Base-by-base conservation (phyloP, 164 flowering plant genomes). In the Vitis rotundifolia region DNA sequence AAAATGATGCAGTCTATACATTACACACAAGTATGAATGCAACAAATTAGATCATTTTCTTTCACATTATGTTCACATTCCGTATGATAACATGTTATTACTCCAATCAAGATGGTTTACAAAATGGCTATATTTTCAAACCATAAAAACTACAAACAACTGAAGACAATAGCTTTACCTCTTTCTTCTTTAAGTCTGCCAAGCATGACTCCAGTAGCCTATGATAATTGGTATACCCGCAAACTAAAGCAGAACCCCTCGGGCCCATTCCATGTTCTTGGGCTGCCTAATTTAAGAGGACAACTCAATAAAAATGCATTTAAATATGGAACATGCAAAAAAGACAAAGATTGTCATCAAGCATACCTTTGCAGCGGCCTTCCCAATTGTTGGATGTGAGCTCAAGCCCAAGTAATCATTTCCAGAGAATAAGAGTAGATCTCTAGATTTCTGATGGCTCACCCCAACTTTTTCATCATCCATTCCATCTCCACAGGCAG, bases 401-500 rank as follows among this genome's bases (percentile, higher is more conserved):
- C 97, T 88, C 86, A 94, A 84, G 9, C 97, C 98, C 81, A 94
- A 74, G 61, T 94, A 94, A 84, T 94, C 98, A 82, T 94, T 94
- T 59, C 97, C 93, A 61, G 98, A 92, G 78, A 94, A 94, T 47
- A 90, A 78, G 50, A 94, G 83, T 59, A 94, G 78, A 82, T 84
- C 89, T 73, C 72, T 85, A 55, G 77, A 71, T 61, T 74, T 49
- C 59, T 51, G 64, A 66, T 69, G 37, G 56, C 54, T 49, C 2
- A 48, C 50, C 47, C 50, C 80, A 51, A 44, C 49, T 61, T 70
- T 64, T 69, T 48, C 59, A 65, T 75, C 71, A 57, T 54, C 75
- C 58, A 44, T 29, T 64, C 12, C 73, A 50, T 66, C 78, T 49
- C 64, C 57, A 61, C 49, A 59, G 1, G 64, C 63, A 57, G 58